Base-by-base conservation (phyloP, 345 rosid species). In the Sonneratia caseolaris region DNA sequence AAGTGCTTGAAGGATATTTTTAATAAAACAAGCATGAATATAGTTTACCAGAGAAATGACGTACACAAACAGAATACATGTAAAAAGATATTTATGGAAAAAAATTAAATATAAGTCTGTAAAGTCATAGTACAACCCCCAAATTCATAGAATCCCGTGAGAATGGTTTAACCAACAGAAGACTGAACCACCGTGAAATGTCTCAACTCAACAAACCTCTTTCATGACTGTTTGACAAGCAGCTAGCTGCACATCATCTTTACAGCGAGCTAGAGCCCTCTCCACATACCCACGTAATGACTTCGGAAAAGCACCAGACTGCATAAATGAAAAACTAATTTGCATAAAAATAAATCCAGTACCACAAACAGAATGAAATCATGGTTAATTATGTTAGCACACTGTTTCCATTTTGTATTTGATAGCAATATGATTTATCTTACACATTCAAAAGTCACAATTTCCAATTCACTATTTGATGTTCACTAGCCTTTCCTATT, bases 201-300 rank as follows among this genome's bases (percentile, higher is more conserved):
- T 74, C 27, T 27, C 32, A 14, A 69, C 22, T 43, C 45, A 72
- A 66, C 81, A 79, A 75, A 91, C 98, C 91, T 89, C 87, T 83
- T 78, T 89, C 88, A 96, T 75, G 75, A 88, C 79, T 53, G 71
- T 89, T 79, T 86, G 89, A 73, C 88, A 91, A 80, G 90, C 93
- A 76, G 74, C 82, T 64, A 75, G 82, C 80, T 89, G 88, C 71
- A 82, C 79, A 49, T 96, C 98, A 85, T 82, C 88, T 76, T 87
- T 86, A 83, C 97, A 91, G 53, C 88, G 91, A 75, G 86, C 81
- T 75, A 96, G 76, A 77, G 88, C 98, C 78, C 96, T 96, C 82
- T 92, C 98, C 53, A 91, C 98, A 80, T 88, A 96, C 71, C 86
- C 88, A 51, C 88, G 81, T 38, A 96, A 82, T 7, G 99, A 91